Percentiles rank a stretch among this genome's conserved stretches.
Evolutionary conservation across 2,329 filamentous ascomycete species (phyloP).

Genomic region (Mycosphaerella sp.): DNA sequence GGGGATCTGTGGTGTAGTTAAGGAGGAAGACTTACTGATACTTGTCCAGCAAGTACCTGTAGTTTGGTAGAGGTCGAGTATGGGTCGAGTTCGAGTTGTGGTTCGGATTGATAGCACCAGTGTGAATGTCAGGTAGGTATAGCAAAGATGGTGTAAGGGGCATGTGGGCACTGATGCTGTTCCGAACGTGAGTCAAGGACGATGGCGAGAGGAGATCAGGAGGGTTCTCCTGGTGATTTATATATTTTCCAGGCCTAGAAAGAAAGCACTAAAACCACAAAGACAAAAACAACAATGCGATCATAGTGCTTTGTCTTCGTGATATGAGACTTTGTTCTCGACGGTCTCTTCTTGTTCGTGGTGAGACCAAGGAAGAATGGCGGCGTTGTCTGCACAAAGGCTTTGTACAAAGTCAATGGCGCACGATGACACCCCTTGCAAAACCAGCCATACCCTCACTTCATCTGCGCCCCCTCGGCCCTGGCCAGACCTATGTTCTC

Average conservation of each 20-base stretch:
- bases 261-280: too few species aligned
- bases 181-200: not conserved
- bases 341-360: not conserved
- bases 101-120: not conserved
- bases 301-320: not conserved
- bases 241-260: not conserved
- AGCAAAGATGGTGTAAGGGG: not conserved
- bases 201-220: not conserved
- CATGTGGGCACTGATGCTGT: not conserved
- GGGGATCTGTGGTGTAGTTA: not conserved
- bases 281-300: too few species aligned
- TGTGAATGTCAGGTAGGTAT: not conserved
- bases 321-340: not conserved
- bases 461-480: not conserved
- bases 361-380: not conserved
- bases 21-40: not conserved
- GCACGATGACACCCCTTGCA: not conserved
- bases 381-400: not conserved
- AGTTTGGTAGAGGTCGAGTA: not conserved
- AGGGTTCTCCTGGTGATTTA: not conserved
- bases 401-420: not conserved
- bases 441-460: not conserved
- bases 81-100: not conserved
- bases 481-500: too few species aligned
- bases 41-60: conserved; percentile 1